Evolutionary conservation across 2,329 filamentous ascomycete genomes (phyloP).

Genomic region (Ceratocystis destructans): DNA sequence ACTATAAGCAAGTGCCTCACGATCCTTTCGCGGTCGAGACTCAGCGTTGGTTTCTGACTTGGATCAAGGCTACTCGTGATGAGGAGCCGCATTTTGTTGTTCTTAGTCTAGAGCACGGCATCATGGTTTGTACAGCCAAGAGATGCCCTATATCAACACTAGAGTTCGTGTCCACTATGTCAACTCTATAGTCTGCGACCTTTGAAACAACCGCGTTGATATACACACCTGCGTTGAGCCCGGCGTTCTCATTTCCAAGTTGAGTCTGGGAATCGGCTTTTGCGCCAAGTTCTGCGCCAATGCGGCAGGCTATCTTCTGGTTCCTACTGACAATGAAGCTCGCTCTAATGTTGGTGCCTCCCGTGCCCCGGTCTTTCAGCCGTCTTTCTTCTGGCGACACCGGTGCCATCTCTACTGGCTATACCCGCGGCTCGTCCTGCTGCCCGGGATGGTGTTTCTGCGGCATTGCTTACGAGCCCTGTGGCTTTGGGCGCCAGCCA

Average conservation of each 20-base stretch:
- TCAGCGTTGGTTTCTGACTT: slow-evolving; percentile 46
- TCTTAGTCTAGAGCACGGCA: slow-evolving; percentile 48
- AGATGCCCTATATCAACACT: slow-evolving; percentile 43
- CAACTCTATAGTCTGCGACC: slow-evolving; percentile 56
- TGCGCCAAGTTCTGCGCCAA: slow-evolving; percentile 41
- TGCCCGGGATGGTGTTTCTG: too few relatives aligned
- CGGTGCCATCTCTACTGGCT: too few relatives aligned
- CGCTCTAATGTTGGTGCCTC: background rate
- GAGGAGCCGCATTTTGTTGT: slow-evolving; percentile 52
- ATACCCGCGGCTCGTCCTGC: too few relatives aligned
- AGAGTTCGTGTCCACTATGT: slow-evolving; percentile 44
- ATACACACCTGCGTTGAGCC: slow-evolving; percentile 41
- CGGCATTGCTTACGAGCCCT: too few relatives aligned
- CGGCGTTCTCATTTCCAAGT: slow-evolving; percentile 37
- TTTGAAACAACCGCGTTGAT: slow-evolving; percentile 51
- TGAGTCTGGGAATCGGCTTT: slow-evolving; percentile 51
- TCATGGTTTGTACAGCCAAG: slow-evolving; percentile 51
- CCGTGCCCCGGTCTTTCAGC: background rate
- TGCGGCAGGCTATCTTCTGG: slow-evolving; percentile 40
- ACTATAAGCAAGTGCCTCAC: slow-evolving; percentile 55
- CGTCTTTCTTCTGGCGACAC: background rate
- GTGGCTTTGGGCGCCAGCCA: too few relatives aligned
- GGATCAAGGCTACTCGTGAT: slow-evolving; percentile 40
- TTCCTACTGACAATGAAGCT: slow-evolving; percentile 33
- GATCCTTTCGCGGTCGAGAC: slow-evolving; percentile 47